A percentile compares a stretch with the other conserved stretches of the same genome.
Conservation (phyloP, 345 rosid genomes). For the Salix viminalis region DNA sequence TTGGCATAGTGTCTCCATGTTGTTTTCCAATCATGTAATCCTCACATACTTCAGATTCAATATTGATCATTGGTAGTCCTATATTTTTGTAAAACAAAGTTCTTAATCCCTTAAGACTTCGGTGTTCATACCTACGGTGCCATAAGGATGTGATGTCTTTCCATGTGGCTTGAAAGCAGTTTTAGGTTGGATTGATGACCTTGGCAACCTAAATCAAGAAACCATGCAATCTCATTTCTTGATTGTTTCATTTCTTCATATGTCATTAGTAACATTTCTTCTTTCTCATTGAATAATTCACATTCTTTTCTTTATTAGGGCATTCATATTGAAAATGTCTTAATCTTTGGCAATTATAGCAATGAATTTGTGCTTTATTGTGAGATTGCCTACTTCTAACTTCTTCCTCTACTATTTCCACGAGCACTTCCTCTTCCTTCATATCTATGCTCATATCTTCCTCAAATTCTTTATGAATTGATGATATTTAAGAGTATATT, state of each 20-base stretch:
- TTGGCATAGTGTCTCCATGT: no score
- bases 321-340: background rate
- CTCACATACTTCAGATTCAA: background rate
- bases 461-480: background rate
- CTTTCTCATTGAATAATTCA: background rate
- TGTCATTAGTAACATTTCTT: background rate
- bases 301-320: background rate
- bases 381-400: background rate
- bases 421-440: background rate
- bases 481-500: background rate
- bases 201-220: background rate
- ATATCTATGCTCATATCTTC: no score
- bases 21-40: background rate
- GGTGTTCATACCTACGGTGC: background rate
- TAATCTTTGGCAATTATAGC: background rate
- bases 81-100: background rate
- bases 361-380: background rate
- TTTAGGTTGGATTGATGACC: background rate
- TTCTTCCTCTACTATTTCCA: background rate
- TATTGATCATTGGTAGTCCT: conserved; percentile 6
- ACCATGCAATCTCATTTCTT: background rate
- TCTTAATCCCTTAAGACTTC: background rate
- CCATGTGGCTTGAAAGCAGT: background rate
- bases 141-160: conserved; percentile 4
- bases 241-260: background rate